Evolutionary conservation across 257 asterid genomes (phyloP).

Genomic region (Fraxinus quadrangulata): DNA sequence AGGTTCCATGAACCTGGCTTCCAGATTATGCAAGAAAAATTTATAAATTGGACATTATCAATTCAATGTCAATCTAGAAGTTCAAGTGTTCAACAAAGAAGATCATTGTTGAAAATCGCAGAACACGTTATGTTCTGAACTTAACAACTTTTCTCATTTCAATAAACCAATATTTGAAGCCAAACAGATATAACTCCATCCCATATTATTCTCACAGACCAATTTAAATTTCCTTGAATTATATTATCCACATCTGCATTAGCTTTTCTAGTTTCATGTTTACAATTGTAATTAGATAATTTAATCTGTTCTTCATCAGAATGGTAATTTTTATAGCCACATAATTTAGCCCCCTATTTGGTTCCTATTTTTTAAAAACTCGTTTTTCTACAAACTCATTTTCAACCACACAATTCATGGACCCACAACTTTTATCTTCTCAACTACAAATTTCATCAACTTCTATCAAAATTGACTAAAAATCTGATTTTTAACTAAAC

Average conservation of each 20-base stretch:
- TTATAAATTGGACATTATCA: neutral
- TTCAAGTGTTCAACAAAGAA: neutral
- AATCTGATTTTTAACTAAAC: neutral
- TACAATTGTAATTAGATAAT: neutral
- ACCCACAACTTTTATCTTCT: neutral
- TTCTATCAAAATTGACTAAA: neutral
- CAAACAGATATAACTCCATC: neutral
- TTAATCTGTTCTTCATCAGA: neutral
- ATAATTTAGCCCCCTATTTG: neutral
- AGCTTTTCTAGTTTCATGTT: neutral
- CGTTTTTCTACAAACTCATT: neutral
- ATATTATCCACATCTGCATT: neutral
- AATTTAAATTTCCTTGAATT: neutral
- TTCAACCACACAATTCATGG: neutral
- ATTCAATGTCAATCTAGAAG: neutral
- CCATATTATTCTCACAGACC: neutral
- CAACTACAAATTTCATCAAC: neutral
- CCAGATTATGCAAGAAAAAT: neutral
- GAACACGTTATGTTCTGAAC: neutral
- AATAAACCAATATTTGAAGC: neutral
- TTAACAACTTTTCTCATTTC: neutral
- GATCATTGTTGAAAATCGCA: neutral
- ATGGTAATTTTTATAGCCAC: neutral
- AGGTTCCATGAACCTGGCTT: constrained; percentile 81
- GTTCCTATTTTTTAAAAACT: neutral